phyloP scores from a whole-genome alignment of 257 asterid genomes.

The Fraxinus quadrangulata region DNA sequence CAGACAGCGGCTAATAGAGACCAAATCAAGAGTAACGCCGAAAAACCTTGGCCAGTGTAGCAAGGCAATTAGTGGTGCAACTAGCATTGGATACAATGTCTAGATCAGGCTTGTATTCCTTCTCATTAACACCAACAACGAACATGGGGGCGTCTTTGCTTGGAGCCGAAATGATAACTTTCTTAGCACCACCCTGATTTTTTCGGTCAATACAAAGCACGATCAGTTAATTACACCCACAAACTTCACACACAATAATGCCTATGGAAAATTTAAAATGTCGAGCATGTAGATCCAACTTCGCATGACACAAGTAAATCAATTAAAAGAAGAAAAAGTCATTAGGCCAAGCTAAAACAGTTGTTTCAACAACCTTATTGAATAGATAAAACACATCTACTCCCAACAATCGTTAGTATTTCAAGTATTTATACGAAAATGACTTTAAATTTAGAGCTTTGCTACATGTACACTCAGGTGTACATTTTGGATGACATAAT shows the following conservation, averaged over 20 bases:
- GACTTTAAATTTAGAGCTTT: neutral
- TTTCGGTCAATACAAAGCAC: neutral
- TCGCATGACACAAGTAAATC: neutral
- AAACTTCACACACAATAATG: neutral
- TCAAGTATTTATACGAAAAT: neutral
- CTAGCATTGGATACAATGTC: slow-evolving; percentile 79
- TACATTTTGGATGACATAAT: no score
- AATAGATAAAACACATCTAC: no score
- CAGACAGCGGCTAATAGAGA: neutral
- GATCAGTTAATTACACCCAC: slow-evolving; percentile 15
- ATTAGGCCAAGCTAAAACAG: neutral
- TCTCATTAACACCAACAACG: slow-evolving; percentile 78
- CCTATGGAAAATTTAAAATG: neutral
- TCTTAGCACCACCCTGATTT: slow-evolving; percentile 82
- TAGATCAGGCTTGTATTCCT: slow-evolving; percentile 65
- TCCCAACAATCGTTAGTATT: no score
- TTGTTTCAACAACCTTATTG: no score
- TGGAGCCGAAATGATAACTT: slow-evolving; percentile 80
- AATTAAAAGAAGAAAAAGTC: neutral
- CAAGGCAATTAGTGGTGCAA: slow-evolving; percentile 83
- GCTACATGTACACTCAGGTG: no score
- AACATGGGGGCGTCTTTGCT: slow-evolving; percentile 88
- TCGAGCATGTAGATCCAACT: no score
- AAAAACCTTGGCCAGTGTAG: slow-evolving; percentile 71
- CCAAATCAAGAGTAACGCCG: neutral